Conservation (phyloP, 345 rosid species). For the Citrus hindsii region DNA sequence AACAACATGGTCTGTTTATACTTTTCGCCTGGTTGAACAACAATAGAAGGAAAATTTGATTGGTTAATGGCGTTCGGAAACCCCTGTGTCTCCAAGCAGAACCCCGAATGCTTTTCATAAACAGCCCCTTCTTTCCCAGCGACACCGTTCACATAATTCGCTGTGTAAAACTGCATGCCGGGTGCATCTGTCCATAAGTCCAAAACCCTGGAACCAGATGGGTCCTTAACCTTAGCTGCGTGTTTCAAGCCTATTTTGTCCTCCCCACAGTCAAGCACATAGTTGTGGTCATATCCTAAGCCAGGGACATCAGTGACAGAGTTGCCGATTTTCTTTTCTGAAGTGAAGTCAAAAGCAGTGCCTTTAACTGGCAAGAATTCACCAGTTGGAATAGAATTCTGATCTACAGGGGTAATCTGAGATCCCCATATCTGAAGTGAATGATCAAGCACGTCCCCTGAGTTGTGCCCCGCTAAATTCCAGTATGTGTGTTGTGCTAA, state of each 20-base stretch:
- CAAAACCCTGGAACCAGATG: conserved; percentile 39
- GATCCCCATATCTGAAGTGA: conserved; percentile 45
- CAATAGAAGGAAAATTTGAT: conserved; percentile 41
- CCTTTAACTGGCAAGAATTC: conserved; percentile 46
- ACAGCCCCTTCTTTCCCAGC: conserved; percentile 38
- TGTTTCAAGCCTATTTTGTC: conserved; percentile 34
- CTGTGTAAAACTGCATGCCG: conserved; percentile 57
- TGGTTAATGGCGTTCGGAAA: conserved; percentile 55
- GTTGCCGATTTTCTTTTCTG: conserved; percentile 34
- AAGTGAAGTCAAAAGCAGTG: conserved; percentile 42
- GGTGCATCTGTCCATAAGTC: conserved; percentile 49
- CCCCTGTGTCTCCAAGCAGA: conserved; percentile 55
- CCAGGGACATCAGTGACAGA: conserved; percentile 42
- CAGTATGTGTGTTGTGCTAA: conserved; percentile 55
- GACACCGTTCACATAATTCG: conserved; percentile 40
- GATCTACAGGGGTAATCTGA: conserved; percentile 42
- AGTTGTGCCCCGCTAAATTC: conserved; percentile 47
- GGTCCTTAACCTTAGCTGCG: conserved; percentile 44
- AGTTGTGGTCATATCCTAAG: conserved; percentile 52
- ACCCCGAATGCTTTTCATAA: conserved; percentile 42
- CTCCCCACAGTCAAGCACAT: conserved; percentile 41
- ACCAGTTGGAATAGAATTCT: conserved; percentile 43
- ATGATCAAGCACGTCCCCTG: conserved; percentile 37
- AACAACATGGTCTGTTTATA: conserved; percentile 48
- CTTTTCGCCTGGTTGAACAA: conserved; percentile 42